Evolutionary conservation across 208 protist genomes (phyloP), one percentile per base, ranked within the genome.

Genomic region (Trypanosoma platydactyli): DNA sequence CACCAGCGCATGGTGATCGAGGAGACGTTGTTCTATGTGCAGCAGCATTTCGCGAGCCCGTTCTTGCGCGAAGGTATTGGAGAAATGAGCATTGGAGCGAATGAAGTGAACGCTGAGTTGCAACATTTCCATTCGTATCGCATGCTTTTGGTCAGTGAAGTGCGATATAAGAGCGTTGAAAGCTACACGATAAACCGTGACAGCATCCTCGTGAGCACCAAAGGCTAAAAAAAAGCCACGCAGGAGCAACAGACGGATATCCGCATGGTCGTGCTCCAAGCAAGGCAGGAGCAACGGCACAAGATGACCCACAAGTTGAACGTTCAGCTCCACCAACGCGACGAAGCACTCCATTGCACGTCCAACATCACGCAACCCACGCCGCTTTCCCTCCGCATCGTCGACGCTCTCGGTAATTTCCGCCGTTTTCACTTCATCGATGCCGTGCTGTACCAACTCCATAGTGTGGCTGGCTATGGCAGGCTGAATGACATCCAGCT

Each of bases 231-330:
- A 66, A 51, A 89, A 70, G 27, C 81, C 84, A 49, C 83, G 83
- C 42, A 90, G 18, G 24, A 87, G 54, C 12, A 90, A 62, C 1
- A 87, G 64, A 13, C 87, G 83, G 3, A 88, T 73, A 16, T 90
- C 83, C 7, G 71, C 12, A 29, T 57, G 54, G 3, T 76, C 63
- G 62, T 85, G 75, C 18, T 81, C 55, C n/a, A 93, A 67, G 25
- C 75, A 72, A 33, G 77, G 74, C 7, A 70, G 33, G 2, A 90
- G 65, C 3, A 38, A 29, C 0, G 71, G 77, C 5, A 93, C 15
- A 24, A 89, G 61, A 53, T 81, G 74, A 0, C 58, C 35, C 7
- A 82, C 73, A 53, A 90, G 51, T 20, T 82, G 71, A 0, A 81
- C 68, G 45, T 81, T 62, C 18, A 88, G 54, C 48, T 85, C 80